phyloP scores from a whole-genome alignment of 2,329 filamentous ascomycete genomes.

The Pseudomassariella vexata region DNA sequence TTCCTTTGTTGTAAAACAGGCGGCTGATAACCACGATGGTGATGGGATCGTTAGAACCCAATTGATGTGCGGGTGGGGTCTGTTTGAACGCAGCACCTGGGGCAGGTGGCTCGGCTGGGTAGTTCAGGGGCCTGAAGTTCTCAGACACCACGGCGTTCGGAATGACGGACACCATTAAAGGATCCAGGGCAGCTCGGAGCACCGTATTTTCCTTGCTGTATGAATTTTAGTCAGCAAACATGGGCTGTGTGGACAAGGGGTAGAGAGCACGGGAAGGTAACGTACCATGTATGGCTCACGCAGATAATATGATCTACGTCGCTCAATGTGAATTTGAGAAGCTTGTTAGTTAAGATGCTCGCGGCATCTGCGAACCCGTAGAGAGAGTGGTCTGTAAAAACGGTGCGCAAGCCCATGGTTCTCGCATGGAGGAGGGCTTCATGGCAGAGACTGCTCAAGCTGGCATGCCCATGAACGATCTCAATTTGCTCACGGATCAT shows the following conservation, averaged over 20 bases:
- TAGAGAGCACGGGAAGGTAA: too few relatives aligned
- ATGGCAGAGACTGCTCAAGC: constrained; percentile 86
- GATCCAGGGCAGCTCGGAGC: constrained; percentile 86
- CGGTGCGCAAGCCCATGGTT: constrained; percentile 92
- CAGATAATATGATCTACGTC: constrained; percentile 98
- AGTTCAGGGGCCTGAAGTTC: constrained; percentile 74
- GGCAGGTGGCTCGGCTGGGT: constrained; percentile 28
- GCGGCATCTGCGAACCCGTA: constrained; percentile 96
- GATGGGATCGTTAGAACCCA: constrained; percentile 80
- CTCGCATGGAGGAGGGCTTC: constrained; percentile 91
- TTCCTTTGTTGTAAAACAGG: constrained; percentile 98
- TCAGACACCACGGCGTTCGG: constrained; percentile 96
- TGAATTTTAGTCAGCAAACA: constrained; percentile 17
- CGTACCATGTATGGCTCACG: constrained; percentile 93
- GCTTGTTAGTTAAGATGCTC: constrained; percentile 94
- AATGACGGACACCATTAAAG: constrained; percentile 95
- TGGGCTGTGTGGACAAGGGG: too few relatives aligned
- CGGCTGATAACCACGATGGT: constrained; percentile 97
- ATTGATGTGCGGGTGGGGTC: constrained; percentile 52
- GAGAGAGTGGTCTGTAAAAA: constrained; percentile 95
- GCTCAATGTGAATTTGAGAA: constrained; percentile 91
- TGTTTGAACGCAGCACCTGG: constrained; percentile 28
- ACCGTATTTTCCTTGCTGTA: constrained; percentile 95
- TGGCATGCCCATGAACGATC: constrained; percentile 96
- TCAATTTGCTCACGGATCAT: constrained; percentile 90